phyloP scores from a whole-genome alignment of 805 yeast species.

The Candida railenensis region DNA sequence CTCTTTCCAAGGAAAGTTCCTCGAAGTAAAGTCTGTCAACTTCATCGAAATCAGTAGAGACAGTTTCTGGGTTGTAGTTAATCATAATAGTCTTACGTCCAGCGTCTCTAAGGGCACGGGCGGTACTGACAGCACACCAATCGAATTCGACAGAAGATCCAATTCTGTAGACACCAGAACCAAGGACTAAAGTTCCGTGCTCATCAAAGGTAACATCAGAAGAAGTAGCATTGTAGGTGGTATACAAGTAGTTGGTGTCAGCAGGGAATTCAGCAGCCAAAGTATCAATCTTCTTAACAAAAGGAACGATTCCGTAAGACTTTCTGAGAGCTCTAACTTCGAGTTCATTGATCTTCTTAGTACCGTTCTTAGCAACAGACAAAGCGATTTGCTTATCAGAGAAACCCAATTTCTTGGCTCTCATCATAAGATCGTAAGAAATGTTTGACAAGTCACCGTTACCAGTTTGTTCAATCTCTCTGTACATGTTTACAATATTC shows the following conservation, averaged over 20 bases:
- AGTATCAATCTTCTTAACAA: slow-evolving; percentile 95
- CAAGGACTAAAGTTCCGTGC: slow-evolving; percentile 89
- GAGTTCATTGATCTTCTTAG: slow-evolving; percentile 50
- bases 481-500: slow-evolving; percentile 90
- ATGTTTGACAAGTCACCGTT: slow-evolving; percentile 48
- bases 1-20: slow-evolving; percentile 93
- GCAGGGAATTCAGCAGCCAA: slow-evolving; percentile 99
- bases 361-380: slow-evolving; percentile 47
- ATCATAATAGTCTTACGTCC: slow-evolving; percentile 94
- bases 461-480: slow-evolving; percentile 67
- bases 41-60: slow-evolving; percentile 96
- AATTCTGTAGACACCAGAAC: slow-evolving; percentile 98
- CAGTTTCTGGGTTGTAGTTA: slow-evolving; percentile 98
- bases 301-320: slow-evolving; percentile 77
- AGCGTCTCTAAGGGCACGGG: slow-evolving; percentile 83
- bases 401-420: slow-evolving; percentile 93
- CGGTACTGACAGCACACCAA: slow-evolving; percentile 99
- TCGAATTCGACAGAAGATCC: slow-evolving; percentile 98
- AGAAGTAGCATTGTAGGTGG: slow-evolving; percentile 89
- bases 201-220: slow-evolving; percentile 86
- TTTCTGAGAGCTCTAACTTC: slow-evolving; percentile 84
- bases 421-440: slow-evolving; percentile 64
- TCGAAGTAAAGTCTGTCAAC: slow-evolving; percentile 97
- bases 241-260: slow-evolving; percentile 89
- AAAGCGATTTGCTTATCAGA: slow-evolving; percentile 90